Base-by-base conservation (phyloP, 768 basidiomycete species). In the Tephrocybe sp. region DNA sequence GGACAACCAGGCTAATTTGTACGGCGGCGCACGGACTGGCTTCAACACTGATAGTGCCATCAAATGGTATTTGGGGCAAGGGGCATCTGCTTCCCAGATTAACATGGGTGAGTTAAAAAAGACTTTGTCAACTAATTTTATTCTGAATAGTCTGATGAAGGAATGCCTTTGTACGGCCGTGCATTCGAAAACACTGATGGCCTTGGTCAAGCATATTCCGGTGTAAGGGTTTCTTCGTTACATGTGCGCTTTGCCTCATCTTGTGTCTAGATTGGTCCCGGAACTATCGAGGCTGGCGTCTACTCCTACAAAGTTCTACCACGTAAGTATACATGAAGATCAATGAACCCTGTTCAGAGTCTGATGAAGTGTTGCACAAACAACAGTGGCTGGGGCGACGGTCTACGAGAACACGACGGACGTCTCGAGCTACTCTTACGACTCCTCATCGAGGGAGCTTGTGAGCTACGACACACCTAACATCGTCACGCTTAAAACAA, bases 271-370 rank as follows among this genome's bases (percentile, higher is more conserved):
- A 73, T 87, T 52, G 90, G 88, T 13, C 83, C 85, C 6, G 86
- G 87, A 11, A 84, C 84, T 3, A 79, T 80, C 55, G 74, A 85
- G 65, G 79, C 82, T 40, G 85, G 85, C 39, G 75, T 88, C 53
- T 92, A 89, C 66, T 82, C 87, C n/a, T 90, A 92, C 73, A 83
- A 82, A 31, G 73, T 62, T 23, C 79, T 93, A 19, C 90, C 89
- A 17, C 61, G 81, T 64, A 61, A 68, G 52, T 72, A 13, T 17
- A 12, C 11, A 22, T 12, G 10, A 5, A 35, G 12, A 6, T 30
- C 11, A 33, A 19, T 5, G 17, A 39, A 12, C 4, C 14, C 34
- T 19, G 17, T 16, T 12, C 13, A 1, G 23, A 10, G 13, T 43
- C 38, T 54, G 38, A 26, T 26, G 7, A 53, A 34, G 13, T 41